A percentile compares a stretch with the other conserved stretches of the same genome.
Conservation (phyloP, 148 eudicot species). For the Camellia sinensis region DNA sequence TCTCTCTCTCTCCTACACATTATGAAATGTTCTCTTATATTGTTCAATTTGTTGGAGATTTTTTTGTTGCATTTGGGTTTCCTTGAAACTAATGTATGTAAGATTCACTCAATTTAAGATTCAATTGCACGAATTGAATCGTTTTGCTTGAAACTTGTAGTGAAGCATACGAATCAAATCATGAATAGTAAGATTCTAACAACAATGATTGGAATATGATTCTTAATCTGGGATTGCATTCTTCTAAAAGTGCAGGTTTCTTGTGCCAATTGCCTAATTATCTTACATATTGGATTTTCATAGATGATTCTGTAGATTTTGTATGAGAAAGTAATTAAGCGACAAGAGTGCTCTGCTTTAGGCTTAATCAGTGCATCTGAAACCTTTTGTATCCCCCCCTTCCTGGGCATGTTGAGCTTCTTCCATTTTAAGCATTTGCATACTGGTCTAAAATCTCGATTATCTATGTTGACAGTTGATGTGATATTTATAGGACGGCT, state of each 20-base stretch:
- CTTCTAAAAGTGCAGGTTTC: not conserved
- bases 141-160: no score
- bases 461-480: not conserved
- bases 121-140: no score
- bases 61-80: no score
- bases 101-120: no score
- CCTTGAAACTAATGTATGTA: no score
- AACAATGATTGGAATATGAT: no score
- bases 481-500: slow-evolving; percentile 29
- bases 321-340: not conserved
- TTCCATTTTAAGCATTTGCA: not conserved
- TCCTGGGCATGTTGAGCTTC: not conserved
- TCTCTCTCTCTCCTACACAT: not conserved
- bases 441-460: not conserved
- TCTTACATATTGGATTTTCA: not conserved
- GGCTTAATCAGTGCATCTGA: not conserved
- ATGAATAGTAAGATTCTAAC: no score
- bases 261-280: not conserved
- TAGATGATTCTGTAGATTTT: not conserved
- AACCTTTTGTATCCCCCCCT: not conserved
- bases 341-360: not conserved
- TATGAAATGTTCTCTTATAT: no score
- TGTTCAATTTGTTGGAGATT: no score
- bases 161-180: no score
- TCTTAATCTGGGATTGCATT: not conserved